A percentile compares a stretch with the other conserved stretches of the same genome.
Conservation (phyloP, 176 grass and related monocot species). For the Thalia dealbata region DNA sequence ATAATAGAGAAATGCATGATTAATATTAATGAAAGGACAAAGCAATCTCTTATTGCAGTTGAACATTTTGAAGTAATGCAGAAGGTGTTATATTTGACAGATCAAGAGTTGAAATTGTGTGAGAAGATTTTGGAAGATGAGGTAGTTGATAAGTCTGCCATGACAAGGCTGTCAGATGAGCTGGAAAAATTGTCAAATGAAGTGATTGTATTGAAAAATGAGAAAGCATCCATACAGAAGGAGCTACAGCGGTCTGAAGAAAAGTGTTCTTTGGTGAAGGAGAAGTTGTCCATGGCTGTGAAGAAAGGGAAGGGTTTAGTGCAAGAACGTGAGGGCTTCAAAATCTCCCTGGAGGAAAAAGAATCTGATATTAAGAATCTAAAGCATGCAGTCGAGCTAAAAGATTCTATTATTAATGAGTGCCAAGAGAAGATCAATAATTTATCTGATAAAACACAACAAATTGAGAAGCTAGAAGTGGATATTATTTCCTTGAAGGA, state of each 20-base stretch:
- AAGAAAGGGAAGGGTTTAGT: constrained; percentile 98
- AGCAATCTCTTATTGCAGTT: constrained; percentile 31
- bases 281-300: constrained; percentile 93
- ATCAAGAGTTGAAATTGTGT: constrained; percentile 62
- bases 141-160: constrained; percentile 37
- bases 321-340: constrained; percentile 89
- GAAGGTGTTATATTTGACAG: constrained; percentile 39
- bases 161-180: constrained; percentile 32
- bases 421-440: constrained; percentile 10
- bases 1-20: constrained; percentile 41
- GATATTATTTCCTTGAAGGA: constrained; percentile 44
- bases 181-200: constrained; percentile 35
- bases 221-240: constrained; percentile 60
- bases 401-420: constrained; percentile 6
- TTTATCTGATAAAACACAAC: constrained; percentile 12
- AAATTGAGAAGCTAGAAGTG: constrained; percentile 33
- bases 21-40: constrained; percentile 40
- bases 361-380: constrained; percentile 42
- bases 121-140: constrained; percentile 87
- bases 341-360: constrained; percentile 52
- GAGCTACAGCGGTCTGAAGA: constrained; percentile 73
- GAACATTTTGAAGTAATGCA: constrained; percentile 61
- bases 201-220: constrained; percentile 50
- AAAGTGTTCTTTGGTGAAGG: constrained; percentile 80
- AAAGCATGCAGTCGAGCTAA: constrained; percentile 16